phyloP scores from a whole-genome alignment of 306 rosid genomes.

The Quercus variabilis region DNA sequence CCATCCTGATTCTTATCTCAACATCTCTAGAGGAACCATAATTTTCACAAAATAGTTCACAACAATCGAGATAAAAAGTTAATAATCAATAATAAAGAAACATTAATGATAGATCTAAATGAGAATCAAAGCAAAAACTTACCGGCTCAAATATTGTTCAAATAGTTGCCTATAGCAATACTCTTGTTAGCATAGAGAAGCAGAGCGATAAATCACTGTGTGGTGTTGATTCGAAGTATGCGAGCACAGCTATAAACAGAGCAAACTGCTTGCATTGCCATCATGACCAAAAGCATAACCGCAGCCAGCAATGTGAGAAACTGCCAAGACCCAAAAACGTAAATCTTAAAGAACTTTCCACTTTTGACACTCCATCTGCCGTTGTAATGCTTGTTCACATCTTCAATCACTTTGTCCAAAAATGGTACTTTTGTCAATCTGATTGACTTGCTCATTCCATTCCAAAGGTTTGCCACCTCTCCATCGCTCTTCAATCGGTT shows the following conservation, averaged over 20 bases:
- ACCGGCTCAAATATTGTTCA: too few relatives aligned
- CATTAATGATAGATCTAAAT: too few relatives aligned
- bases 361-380: constrained; percentile 57
- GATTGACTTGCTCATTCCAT: constrained; percentile 70
- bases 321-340: constrained; percentile 64
- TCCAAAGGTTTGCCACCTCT: constrained; percentile 62
- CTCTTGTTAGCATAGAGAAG: not conserved
- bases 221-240: constrained; percentile 1
- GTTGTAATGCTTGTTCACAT: constrained; percentile 60
- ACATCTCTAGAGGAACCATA: too few relatives aligned
- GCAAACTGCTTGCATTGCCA: constrained; percentile 38
- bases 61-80: too few relatives aligned
- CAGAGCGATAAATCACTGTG: not conserved
- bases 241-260: constrained; percentile 33
- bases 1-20: not conserved
- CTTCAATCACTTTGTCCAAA: constrained; percentile 71
- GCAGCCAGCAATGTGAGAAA: constrained; percentile 57
- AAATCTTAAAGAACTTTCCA: constrained; percentile 38
- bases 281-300: constrained; percentile 45
- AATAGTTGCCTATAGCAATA: too few relatives aligned
- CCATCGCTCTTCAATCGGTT: constrained; percentile 67
- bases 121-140: too few relatives aligned
- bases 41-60: too few relatives aligned
- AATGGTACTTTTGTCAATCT: constrained; percentile 56
- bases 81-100: too few relatives aligned